A percentile compares a stretch with the other conserved stretches of the same genome.
These are phyloP conservation scores for Cystobasidium slooffiae DNA, from an alignment of 1,284 basidiomycete genomes.

Conservation along the genomic window DNA sequence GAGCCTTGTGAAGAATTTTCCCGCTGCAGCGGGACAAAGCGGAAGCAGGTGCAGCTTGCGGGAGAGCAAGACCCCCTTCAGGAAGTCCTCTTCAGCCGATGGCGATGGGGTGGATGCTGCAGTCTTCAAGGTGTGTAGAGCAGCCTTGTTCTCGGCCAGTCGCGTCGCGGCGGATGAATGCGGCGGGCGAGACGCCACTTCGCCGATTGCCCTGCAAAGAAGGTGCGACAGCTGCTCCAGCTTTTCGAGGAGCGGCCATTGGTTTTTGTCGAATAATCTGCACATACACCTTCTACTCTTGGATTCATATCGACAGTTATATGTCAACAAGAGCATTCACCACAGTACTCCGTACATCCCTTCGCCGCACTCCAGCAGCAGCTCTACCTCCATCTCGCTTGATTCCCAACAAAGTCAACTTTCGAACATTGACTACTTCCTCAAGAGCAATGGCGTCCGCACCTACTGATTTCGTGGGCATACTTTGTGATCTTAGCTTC, in stretches of 20 bases:
- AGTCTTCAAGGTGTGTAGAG: too few species aligned
- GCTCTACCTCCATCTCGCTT: background rate
- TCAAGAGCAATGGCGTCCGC: slow-evolving; percentile 26
- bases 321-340: slow-evolving; percentile 32
- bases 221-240: slow-evolving; percentile 1
- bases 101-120: too few species aligned
- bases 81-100: too few species aligned
- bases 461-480: slow-evolving; percentile 33
- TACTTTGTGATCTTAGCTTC: background rate
- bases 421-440: slow-evolving; percentile 33
- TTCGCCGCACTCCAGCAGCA: slow-evolving; percentile 3
- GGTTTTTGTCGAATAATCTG: background rate
- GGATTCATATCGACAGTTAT: slow-evolving; percentile 6
- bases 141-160: too few species aligned
- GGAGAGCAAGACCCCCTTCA: too few species aligned
- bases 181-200: too few species aligned
- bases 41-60: too few species aligned
- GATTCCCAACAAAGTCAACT: background rate
- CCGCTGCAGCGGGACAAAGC: too few species aligned
- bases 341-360: slow-evolving; percentile 1
- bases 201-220: slow-evolving; percentile 2
- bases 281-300: background rate
- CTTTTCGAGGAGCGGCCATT: slow-evolving; percentile 2
- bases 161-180: too few species aligned
- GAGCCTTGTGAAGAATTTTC: too few species aligned